These are phyloP conservation scores for Aspergillus jensenii DNA, from an alignment of 2,329 filamentous ascomycete species.

Conservation along the genomic window DNA sequence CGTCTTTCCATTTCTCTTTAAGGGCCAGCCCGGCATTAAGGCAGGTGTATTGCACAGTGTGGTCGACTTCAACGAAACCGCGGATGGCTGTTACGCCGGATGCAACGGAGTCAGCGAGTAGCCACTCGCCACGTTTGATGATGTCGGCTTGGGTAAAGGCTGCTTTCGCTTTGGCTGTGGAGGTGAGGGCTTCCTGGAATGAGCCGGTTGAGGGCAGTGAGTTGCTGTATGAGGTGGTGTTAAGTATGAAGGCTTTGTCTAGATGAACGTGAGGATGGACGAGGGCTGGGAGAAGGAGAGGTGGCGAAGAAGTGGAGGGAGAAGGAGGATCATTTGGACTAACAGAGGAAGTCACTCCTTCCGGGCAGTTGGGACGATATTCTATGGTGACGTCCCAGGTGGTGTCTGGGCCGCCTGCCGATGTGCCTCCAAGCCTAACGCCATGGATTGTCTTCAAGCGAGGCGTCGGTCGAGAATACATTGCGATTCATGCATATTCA, in stretches of 20 bases:
- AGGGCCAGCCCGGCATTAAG: slow-evolving; percentile 58
- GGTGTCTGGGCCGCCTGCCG: slow-evolving; percentile 19
- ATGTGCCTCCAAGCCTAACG: slow-evolving; percentile 27
- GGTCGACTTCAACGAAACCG: slow-evolving; percentile 71
- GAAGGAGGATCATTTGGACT: slow-evolving; percentile 28
- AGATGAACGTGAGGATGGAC: slow-evolving; percentile 74
- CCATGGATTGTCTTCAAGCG: slow-evolving; percentile 19
- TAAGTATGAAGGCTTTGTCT: slow-evolving; percentile 52
- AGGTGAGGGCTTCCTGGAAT: slow-evolving; percentile 64
- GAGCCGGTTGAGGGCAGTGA: slow-evolving; percentile 59
- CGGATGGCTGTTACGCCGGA: slow-evolving; percentile 69
- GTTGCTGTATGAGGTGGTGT: slow-evolving; percentile 51
- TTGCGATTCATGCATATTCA: background rate
- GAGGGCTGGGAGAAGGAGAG: slow-evolving; percentile 53
- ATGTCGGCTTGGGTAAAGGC: slow-evolving; percentile 64
- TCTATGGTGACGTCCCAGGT: slow-evolving; percentile 34
- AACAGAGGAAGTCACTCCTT: slow-evolving; percentile 4
- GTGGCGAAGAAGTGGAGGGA: slow-evolving; percentile 24
- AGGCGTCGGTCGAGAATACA: slow-evolving; percentile 13
- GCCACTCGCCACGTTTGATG: slow-evolving; percentile 62
- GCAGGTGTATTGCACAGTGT: slow-evolving; percentile 58
- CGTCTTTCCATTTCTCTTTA: slow-evolving; percentile 53
- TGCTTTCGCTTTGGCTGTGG: slow-evolving; percentile 61
- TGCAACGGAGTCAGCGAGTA: slow-evolving; percentile 64
- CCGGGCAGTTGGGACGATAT: slow-evolving; percentile 8